Percentiles rank a stretch among this genome's conserved stretches.
Evolutionary conservation across 2,329 filamentous ascomycete species (phyloP).

Genomic region (Fusarium oligoseptatum): DNA sequence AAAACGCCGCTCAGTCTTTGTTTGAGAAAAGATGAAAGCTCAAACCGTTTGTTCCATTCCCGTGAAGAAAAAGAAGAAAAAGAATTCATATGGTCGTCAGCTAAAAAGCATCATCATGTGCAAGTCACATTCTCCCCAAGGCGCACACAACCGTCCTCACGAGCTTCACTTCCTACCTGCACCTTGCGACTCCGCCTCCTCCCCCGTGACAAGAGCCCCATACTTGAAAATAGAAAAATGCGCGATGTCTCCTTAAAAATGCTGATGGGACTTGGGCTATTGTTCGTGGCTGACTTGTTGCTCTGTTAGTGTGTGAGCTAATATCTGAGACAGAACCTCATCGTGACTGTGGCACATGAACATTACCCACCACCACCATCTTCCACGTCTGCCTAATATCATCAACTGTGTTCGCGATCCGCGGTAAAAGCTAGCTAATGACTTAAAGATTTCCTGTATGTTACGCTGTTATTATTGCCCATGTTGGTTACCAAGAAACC

Average conservation of each 20-base stretch:
- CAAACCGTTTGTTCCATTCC: background rate
- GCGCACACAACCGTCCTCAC: slow-evolving; percentile 16
- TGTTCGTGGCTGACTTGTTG: slow-evolving; percentile 28
- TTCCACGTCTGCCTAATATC: slow-evolving; percentile 23
- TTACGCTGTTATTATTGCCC: background rate
- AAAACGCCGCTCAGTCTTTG: background rate
- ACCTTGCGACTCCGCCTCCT: slow-evolving; percentile 12
- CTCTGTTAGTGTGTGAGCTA: slow-evolving; percentile 18
- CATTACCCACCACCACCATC: slow-evolving; percentile 8
- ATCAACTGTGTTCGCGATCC: background rate
- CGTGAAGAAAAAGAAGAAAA: background rate
- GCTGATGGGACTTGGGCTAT: slow-evolving; percentile 18
- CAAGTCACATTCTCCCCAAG: slow-evolving; percentile 19
- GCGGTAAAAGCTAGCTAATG: background rate
- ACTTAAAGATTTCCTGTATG: background rate
- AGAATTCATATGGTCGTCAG: background rate
- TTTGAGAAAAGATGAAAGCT: background rate
- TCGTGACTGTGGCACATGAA: slow-evolving; percentile 40
- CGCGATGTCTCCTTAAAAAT: slow-evolving; percentile 12
- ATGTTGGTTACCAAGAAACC: background rate
- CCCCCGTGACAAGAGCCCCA: slow-evolving; percentile 30
- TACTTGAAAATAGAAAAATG: background rate
- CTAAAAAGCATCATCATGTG: background rate
- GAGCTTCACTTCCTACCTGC: slow-evolving; percentile 28
- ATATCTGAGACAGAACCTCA: slow-evolving; percentile 35